Evolutionary conservation across 1,284 basidiomycete genomes (phyloP).

Genomic region (Nidula niveotomentosa): DNA sequence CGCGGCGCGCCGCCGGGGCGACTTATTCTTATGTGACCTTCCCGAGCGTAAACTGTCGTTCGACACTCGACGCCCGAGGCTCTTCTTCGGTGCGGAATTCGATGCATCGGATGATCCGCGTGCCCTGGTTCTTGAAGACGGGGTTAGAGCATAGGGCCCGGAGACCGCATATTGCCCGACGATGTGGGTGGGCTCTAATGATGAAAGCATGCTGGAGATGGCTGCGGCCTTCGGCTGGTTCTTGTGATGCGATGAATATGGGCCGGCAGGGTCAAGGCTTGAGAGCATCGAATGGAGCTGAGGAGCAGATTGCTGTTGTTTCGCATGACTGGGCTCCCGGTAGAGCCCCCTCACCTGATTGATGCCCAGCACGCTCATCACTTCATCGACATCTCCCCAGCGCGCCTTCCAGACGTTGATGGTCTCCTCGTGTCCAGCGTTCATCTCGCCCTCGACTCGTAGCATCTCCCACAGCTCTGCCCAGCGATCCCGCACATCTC

Average conservation of each 20-base stretch:
- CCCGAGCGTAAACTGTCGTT: conserved; percentile 16
- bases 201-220: conserved; percentile 16
- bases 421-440: conserved; percentile 66
- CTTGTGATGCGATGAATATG: conserved; percentile 1
- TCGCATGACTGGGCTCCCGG: conserved; percentile 14
- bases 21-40: conserved; percentile 5
- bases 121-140: conserved; percentile 13
- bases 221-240: conserved; percentile 8
- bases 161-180: conserved; percentile 10
- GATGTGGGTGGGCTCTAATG: conserved; percentile 20
- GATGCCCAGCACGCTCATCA: conserved; percentile 44
- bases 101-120: conserved; percentile 21
- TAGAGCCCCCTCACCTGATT: conserved; percentile 26
- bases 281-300: background rate
- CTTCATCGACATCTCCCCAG: conserved; percentile 61
- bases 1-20: background rate
- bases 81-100: background rate
- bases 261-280: background rate
- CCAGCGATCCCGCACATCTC: conserved; percentile 61
- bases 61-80: conserved; percentile 14
- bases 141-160: conserved; percentile 13
- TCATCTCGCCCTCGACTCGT: conserved; percentile 70
- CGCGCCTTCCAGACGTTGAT: conserved; percentile 63
- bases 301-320: background rate
- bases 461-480: conserved; percentile 77